Conservation (phyloP, 2,329 filamentous ascomycete species). For the Calonectria naviculata region DNA sequence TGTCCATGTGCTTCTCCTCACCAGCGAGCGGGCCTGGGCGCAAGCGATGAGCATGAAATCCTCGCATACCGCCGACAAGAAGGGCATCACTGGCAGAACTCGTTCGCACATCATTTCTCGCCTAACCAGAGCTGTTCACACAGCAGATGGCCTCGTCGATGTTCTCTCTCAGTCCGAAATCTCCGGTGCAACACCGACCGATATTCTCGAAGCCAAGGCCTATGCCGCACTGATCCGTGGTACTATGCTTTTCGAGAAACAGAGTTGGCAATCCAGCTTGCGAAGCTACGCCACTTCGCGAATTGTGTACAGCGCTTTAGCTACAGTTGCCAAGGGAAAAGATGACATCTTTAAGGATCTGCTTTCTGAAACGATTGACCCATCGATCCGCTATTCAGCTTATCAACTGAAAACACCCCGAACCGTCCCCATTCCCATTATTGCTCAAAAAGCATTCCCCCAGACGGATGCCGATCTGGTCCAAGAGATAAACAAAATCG, state of each 20-base stretch:
- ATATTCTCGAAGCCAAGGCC: slow-evolving; percentile 86
- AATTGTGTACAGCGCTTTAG: slow-evolving; percentile 84
- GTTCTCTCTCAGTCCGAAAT: slow-evolving; percentile 71
- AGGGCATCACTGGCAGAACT: slow-evolving; percentile 81
- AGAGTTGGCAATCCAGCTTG: slow-evolving; percentile 84
- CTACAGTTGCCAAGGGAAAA: slow-evolving; percentile 65
- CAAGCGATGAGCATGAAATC: slow-evolving; percentile 96
- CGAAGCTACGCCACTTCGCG: slow-evolving; percentile 80
- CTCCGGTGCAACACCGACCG: slow-evolving; percentile 75
- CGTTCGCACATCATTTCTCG: slow-evolving; percentile 91
- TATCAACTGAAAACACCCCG: slow-evolving; percentile 91
- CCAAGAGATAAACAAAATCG: slow-evolving; percentile 75
- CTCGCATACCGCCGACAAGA: slow-evolving; percentile 80
- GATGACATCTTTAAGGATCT: slow-evolving; percentile 89
- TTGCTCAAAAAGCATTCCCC: slow-evolving; percentile 84
- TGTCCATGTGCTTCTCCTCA: slow-evolving; percentile 82
- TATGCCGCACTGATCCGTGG: slow-evolving; percentile 84
- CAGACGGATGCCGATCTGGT: slow-evolving; percentile 71
- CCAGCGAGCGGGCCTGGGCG: slow-evolving; percentile 92
- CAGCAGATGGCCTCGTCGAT: slow-evolving; percentile 75
- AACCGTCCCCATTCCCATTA: slow-evolving; percentile 81
- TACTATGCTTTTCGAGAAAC: slow-evolving; percentile 86
- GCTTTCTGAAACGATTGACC: slow-evolving; percentile 86
- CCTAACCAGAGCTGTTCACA: slow-evolving; percentile 80
- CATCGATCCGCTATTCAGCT: slow-evolving; percentile 92